Base-by-base conservation (phyloP, 1,139 yeast species). In the Candida anutae region DNA sequence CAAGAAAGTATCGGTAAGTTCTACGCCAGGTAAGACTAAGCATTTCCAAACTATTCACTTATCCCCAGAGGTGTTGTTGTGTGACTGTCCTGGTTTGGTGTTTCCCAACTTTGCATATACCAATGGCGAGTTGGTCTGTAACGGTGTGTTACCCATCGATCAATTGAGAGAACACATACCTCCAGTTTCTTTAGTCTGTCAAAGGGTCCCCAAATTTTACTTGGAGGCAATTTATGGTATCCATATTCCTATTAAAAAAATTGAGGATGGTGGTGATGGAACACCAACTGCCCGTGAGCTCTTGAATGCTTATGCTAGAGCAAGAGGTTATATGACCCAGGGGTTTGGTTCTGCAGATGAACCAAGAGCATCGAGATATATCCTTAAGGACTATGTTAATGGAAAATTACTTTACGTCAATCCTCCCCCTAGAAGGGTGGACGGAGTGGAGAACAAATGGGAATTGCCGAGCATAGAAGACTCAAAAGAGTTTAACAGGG, bases 61-160 rank as follows among this genome's bases (percentile, higher is more conserved):
- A 26, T 77, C 95, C 1, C 82, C 81, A 27, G 69, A 80, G 25
- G 94, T 90, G 6, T 69, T 85, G 41, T 67, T 93, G 30, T 90
- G 98, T 59, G 99, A 93, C 69, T 93, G 99, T 68, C 99, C 99
- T 2, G 99, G 99, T 69, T 69, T 93, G 40, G 99, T 93, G 14
- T 93, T 93, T 65, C 98, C 99, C 20, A 93, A 90, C 50, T 93
- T 90, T 53, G 97, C 98, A 13, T 83, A 83, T 51, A 84, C 96
- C 15, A 87, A 88, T 48, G 97, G 95, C 43, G 99, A 93, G 48
- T 72, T 93, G 46, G 98, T 93, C 0, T 87, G 97, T 62, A 85
- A 87, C 49, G 99, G 99, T 69, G 95, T 93, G 8, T 68, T 93
- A 34, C 98, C 99, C 13, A 90, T 93, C 45, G 98, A 93, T 60